These are phyloP conservation scores for Sporothrix curviconia DNA, from an alignment of 2,329 filamentous ascomycete genomes.

Conservation along the genomic window DNA sequence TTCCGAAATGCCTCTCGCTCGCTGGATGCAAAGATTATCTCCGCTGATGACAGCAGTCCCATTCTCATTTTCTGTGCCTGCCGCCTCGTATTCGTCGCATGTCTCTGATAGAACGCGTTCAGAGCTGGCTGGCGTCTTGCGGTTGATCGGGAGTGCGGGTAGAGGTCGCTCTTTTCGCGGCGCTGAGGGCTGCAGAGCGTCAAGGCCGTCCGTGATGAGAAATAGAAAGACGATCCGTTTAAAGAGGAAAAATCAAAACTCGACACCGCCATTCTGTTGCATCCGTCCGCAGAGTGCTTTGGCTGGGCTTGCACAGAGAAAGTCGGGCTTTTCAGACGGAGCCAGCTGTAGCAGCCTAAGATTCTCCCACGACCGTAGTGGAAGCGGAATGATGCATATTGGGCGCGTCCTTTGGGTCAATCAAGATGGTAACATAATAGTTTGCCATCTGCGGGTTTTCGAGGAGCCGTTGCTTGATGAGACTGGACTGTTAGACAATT, in stretches of 20 bases:
- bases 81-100: neutral
- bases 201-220: no score
- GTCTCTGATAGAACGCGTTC: no score
- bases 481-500: slow-evolving; percentile 28
- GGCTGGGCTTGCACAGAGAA: neutral
- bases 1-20: neutral
- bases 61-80: neutral
- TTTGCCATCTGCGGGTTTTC: slow-evolving; percentile 43
- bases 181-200: no score
- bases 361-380: slow-evolving; percentile 49
- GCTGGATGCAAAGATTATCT: neutral
- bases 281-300: slow-evolving; percentile 45
- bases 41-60: no score
- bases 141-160: neutral
- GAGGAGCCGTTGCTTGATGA: slow-evolving; percentile 46
- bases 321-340: slow-evolving; percentile 23
- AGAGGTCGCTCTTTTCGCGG: neutral
- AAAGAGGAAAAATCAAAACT: no score
- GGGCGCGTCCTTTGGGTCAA: slow-evolving; percentile 45
- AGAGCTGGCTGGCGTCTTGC: neutral
- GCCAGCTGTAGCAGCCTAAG: slow-evolving; percentile 44
- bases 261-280: neutral
- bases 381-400: slow-evolving; percentile 47
- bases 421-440: slow-evolving; percentile 46
- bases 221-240: no score